phyloP scores from a whole-genome alignment of 2,329 filamentous ascomycete species.

The Blastomyces percursus region DNA sequence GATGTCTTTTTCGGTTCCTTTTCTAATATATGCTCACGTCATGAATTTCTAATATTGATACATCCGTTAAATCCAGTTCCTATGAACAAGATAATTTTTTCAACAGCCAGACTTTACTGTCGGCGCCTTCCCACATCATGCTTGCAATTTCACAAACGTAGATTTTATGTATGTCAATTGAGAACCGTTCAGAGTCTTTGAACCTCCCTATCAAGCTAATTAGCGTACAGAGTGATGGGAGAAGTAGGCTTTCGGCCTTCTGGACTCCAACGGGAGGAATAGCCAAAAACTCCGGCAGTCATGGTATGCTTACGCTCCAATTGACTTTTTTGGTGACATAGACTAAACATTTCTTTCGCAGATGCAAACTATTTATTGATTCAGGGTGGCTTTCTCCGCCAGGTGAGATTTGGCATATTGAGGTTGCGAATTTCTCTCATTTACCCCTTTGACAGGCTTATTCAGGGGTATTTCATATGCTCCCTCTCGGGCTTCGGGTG shows the following conservation, averaged over 20 bases:
- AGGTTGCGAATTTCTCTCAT: background rate
- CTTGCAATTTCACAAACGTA: constrained; percentile 13
- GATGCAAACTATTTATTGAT: constrained; percentile 58
- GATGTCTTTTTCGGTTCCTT: background rate
- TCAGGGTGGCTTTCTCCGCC: constrained; percentile 61
- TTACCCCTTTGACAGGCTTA: constrained; percentile 49
- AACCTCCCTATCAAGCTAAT: background rate
- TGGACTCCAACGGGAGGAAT: constrained; percentile 71
- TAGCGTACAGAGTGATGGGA: constrained; percentile 40
- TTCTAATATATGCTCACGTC: background rate
- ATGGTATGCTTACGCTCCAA: constrained; percentile 18
- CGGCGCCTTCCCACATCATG: background rate
- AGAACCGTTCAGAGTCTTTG: background rate
- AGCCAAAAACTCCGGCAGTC: constrained; percentile 41
- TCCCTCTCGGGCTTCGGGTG: constrained; percentile 76
- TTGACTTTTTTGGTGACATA: background rate
- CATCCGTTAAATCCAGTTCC: background rate
- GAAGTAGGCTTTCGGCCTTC: constrained; percentile 57
- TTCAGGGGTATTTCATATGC: constrained; percentile 81
- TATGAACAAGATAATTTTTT: background rate
- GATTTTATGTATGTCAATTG: constrained; percentile 28
- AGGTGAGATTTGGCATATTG: constrained; percentile 40
- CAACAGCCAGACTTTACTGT: background rate
- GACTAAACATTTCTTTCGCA: constrained; percentile 19
- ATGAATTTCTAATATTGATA: background rate